phyloP scores from a whole-genome alignment of 2,329 filamentous ascomycete genomes.

The Chaetomium sp. region DNA sequence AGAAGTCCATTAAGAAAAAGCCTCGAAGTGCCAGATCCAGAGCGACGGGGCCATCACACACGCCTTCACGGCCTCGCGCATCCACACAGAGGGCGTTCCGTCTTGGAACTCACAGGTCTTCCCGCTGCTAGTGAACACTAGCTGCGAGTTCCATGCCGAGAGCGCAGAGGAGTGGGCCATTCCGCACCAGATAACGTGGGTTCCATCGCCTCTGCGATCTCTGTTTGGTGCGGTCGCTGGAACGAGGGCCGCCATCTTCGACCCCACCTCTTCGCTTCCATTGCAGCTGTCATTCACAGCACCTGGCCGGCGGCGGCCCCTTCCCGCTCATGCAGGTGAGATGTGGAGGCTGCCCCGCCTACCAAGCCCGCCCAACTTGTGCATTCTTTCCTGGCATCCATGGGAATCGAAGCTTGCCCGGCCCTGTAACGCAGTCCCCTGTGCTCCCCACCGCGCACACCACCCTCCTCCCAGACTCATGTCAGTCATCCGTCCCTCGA shows the following conservation, averaged over 20 bases:
- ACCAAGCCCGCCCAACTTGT: too few species aligned
- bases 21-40: neutral
- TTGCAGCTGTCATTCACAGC: slow-evolving; percentile 17
- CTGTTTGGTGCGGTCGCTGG: slow-evolving; percentile 1
- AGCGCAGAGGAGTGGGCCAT: slow-evolving; percentile 1
- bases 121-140: too few species aligned
- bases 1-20: too few species aligned
- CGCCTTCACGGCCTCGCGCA: neutral
- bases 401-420: too few species aligned
- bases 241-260: neutral
- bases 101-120: neutral
- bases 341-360: slow-evolving; percentile 7
- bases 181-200: slow-evolving; percentile 3
- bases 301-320: slow-evolving; percentile 17
- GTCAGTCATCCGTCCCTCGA: slow-evolving; percentile 24
- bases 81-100: slow-evolving; percentile 2
- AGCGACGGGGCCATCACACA: neutral
- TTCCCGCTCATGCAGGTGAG: slow-evolving; percentile 37
- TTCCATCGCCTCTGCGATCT: slow-evolving; percentile 19
- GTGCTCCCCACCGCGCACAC: neutral
- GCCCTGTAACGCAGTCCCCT: neutral
- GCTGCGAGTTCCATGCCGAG: too few species aligned
- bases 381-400: too few species aligned
- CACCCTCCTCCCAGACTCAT: slow-evolving; percentile 17
- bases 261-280: slow-evolving; percentile 11